phyloP scores from a whole-genome alignment of 495 filamentous ascomycete species.

The Trichoderma gamsii region DNA sequence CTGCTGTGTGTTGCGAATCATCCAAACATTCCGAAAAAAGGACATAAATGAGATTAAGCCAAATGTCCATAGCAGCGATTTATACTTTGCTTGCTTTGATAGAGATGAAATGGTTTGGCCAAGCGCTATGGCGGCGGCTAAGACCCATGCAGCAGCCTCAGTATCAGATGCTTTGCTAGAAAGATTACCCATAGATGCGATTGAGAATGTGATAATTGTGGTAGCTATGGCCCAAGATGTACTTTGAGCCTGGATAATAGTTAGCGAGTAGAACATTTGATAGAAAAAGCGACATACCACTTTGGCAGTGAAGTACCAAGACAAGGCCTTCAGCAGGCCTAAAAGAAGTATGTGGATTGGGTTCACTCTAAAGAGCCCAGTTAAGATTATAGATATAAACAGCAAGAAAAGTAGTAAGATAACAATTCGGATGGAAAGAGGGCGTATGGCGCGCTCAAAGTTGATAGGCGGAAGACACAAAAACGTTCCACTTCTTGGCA shows the following conservation, averaged over 20 bases:
- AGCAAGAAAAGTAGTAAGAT: background rate
- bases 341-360: background rate
- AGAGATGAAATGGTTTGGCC: background rate
- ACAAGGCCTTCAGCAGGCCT: slow-evolving; percentile 23
- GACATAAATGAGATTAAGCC: background rate
- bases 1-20: background rate
- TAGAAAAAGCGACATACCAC: slow-evolving; percentile 20
- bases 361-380: background rate
- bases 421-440: background rate
- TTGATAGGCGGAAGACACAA: background rate
- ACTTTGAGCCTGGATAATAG: background rate
- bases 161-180: background rate
- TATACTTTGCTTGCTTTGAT: background rate
- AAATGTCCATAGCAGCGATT: background rate
- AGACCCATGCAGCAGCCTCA: background rate
- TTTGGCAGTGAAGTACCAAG: slow-evolving; percentile 27
- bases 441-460: background rate
- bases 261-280: background rate
- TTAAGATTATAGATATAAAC: background rate
- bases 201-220: background rate
- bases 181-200: background rate
- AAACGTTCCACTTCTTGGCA: background rate
- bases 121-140: background rate
- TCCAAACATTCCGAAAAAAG: background rate
- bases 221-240: background rate